phyloP scores from a whole-genome alignment of 768 basidiomycete genomes.

The Pleurotus tuber-regium region DNA sequence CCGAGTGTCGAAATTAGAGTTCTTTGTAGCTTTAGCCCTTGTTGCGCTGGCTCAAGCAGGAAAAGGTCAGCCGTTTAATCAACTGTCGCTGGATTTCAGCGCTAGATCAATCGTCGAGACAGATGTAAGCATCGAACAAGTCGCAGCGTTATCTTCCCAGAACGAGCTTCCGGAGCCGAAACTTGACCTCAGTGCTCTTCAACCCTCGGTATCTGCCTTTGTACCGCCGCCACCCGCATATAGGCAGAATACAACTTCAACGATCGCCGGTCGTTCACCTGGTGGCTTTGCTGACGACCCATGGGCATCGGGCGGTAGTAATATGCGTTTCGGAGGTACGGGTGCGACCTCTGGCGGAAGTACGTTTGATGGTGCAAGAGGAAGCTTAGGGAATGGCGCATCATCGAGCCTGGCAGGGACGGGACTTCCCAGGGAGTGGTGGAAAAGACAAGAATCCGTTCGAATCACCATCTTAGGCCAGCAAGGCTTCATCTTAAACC shows the following conservation, averaged over 20 bases:
- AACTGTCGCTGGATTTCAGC: constrained; percentile 7
- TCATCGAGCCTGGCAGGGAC: constrained; percentile 65
- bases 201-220: constrained; percentile 52
- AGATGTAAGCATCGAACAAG: constrained; percentile 82
- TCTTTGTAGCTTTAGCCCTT: constrained; percentile 87
- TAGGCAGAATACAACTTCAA: constrained; percentile 42
- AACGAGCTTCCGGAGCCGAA: constrained; percentile 76
- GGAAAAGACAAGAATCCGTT: constrained; percentile 77
- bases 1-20: constrained; percentile 83
- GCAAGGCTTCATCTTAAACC: constrained; percentile 89
- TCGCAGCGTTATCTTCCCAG: constrained; percentile 73
- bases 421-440: constrained; percentile 80
- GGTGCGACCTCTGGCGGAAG: constrained; percentile 20
- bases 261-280: constrained; percentile 36
- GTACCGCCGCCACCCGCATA: constrained; percentile 32
- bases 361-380: constrained; percentile 26
- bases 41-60: constrained; percentile 84
- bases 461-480: constrained; percentile 76
- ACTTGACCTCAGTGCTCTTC: constrained; percentile 60
- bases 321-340: not conserved
- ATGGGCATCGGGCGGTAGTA: constrained; percentile 32
- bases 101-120: not conserved
- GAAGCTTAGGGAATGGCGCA: constrained; percentile 39
- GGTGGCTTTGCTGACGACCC: constrained; percentile 66
- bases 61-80: constrained; percentile 50